Evolutionary conservation across 2,329 filamentous ascomycete genomes (phyloP), one percentile per base, ranked within the genome.

Genomic region (Xylaria sp.): DNA sequence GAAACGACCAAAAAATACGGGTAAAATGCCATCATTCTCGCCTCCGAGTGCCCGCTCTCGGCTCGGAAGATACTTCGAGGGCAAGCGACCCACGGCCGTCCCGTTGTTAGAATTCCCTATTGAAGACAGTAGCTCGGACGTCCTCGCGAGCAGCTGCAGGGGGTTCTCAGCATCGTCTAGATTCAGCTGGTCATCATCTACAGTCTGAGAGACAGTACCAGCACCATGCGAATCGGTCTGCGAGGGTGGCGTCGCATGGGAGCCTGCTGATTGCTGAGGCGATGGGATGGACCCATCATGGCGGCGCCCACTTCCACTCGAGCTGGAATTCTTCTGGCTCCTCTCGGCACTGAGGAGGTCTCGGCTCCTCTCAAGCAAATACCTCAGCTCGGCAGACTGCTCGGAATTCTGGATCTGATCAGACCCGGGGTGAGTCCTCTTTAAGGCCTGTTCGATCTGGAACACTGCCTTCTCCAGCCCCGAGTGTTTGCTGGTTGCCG

Each of bases 81-180:
- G 67, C n/a, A 71, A 57, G 13, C 71, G 68, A 18, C 68, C 68
- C 13, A 61, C 52, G 1, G 57, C 20, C 3, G 64, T 51, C n/a
- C 52, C 49, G 39, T 52, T 41, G 20, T 28, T 41, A 67, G 77
- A 68, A 60, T 78, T 61, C 1, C 79, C 77, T 28, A 79, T 79
- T 2, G 77, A 78, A 18, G 78, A 79, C 10, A 79, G 86, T 48
- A 92, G 84, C 78, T 92, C 90, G 0, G 91, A 93, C 0, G 91
- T 91, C 39, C 91, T 86, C 2, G 91, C 91, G 41, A 94, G 87
- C 18, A 93, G 81, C 77, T 94, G 91, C 5, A 93, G 81, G 0
- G 91, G 91, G 69, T 93, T 94, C 75, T 94, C 91, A 3, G 91
- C 91, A 77, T 92, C 91, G 73, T 93, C 91, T 7, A 81, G 76